Evolutionary conservation across 371 early-diverging fungal species (phyloP), one percentile per base, ranked within the genome.

Genomic region (Actinomortierella ambigua): DNA sequence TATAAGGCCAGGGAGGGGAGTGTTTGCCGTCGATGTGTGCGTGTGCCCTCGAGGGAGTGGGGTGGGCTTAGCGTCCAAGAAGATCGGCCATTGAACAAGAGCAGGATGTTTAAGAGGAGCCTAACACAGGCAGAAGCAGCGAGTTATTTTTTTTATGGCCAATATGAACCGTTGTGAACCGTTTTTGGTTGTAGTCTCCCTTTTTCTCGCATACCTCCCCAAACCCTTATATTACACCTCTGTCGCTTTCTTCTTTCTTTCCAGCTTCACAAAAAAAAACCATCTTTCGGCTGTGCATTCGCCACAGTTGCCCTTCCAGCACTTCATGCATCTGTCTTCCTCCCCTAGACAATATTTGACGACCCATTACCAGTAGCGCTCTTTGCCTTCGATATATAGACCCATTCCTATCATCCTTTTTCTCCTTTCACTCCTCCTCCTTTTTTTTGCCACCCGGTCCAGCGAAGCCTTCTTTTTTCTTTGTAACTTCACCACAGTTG

Each of bases 401-500:
- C 46, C 46, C 22, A 9, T 24, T 48, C 22, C 22, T 48, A 20
- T 22, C 22, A 53, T 53, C n/a, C 39, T 53, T 53, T 28, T 20
- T 20, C 41, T 39, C 20, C 20, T 8, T 39, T 39, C 17, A 11
- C 7, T 13, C 9, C 29, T 28, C 11, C 29, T 9, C 52, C 2
- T 39, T 34, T 20, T 13, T 18, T 29, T 28, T 34, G 15, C n/a
- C n/a, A n/a, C n/a, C n/a, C n/a, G n/a, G n/a, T n/a, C n/a, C n/a
- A n/a, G n/a, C n/a, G n/a, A n/a, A n/a, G n/a, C 20, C 22, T 24
- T 23, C 15, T 24, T 24, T 4, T n/a, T 39, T 40, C 17, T 5
- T 2, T 20, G 7, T 22, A 23, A 18, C 3, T 26, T 49, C 24
- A 2, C 14, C 11, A 15, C 51, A 6, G 14, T 27, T 8, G 18